phyloP scores from a whole-genome alignment of 345 rosid genomes.

The Eucalyptus globulus region DNA sequence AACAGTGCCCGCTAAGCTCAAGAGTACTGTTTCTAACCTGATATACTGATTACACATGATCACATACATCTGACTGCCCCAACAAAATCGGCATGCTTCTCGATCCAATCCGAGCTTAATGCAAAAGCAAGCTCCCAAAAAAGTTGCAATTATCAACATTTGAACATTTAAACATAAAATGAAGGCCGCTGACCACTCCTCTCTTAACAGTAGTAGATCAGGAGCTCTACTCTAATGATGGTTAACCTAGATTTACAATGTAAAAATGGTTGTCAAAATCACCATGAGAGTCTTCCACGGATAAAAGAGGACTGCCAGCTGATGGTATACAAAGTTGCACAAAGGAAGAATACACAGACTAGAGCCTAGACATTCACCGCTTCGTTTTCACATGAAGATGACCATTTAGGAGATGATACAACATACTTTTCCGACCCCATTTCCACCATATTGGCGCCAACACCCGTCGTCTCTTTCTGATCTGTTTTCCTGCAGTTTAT shows the following conservation, averaged over 20 bases:
- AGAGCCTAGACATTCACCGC: not conserved
- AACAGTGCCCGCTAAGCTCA: not conserved
- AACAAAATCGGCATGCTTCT: not conserved
- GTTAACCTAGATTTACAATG: not conserved
- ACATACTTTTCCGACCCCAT: constrained; percentile 58
- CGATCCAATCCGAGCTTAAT: not conserved
- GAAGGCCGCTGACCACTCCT: not conserved
- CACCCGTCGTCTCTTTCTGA: constrained; percentile 27
- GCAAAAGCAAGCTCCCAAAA: not conserved
- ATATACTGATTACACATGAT: not conserved
- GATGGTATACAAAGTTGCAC: not conserved
- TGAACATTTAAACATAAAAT: not conserved
- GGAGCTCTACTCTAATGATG: not conserved
- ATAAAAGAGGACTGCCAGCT: not conserved
- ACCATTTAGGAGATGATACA: constrained; percentile 38
- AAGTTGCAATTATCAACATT: not conserved
- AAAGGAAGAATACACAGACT: not conserved
- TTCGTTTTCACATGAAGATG: constrained; percentile 20
- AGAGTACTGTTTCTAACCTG: not conserved
- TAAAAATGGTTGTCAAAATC: not conserved
- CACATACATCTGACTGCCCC: not conserved
- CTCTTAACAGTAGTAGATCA: not conserved
- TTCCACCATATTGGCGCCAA: constrained; percentile 60
- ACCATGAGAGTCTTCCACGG: not conserved
- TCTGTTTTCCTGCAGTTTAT: constrained; percentile 32